phyloP scores from a whole-genome alignment of 2,329 filamentous ascomycete genomes.

The Clonostachys byssicola region DNA sequence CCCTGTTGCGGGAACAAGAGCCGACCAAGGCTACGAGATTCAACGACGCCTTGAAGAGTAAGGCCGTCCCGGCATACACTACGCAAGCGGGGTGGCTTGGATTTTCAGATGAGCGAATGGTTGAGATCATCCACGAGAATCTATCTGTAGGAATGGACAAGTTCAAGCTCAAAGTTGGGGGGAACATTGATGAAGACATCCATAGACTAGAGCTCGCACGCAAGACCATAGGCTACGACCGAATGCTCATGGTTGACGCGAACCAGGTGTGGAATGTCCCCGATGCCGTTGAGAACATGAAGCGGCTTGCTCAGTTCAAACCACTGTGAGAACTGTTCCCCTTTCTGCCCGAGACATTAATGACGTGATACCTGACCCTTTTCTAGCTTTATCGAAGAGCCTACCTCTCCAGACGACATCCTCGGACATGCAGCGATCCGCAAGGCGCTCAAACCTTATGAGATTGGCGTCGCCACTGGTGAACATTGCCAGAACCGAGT shows the following conservation, averaged over 20 bases:
- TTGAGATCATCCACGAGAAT: conserved; percentile 67
- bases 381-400: conserved; percentile 97
- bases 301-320: conserved; percentile 74
- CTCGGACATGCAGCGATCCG: conserved; percentile 83
- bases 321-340: too few species aligned
- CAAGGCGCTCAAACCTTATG: conserved; percentile 69
- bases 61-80: conserved; percentile 85
- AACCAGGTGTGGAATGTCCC: conserved; percentile 93
- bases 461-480: conserved; percentile 82
- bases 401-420: conserved; percentile 85
- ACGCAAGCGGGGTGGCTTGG: conserved; percentile 91
- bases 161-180: conserved; percentile 90
- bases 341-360: too few species aligned
- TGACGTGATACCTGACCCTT: too few species aligned
- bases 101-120: conserved; percentile 85
- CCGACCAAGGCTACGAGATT: conserved; percentile 66
- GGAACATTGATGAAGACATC: conserved; percentile 66
- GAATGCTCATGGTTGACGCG: conserved; percentile 85
- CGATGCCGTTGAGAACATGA: conserved; percentile 85
- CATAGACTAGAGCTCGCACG: conserved; percentile 69
- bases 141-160: conserved; percentile 73
- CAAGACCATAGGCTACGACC: conserved; percentile 76
- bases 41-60: conserved; percentile 66
- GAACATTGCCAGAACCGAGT: conserved; percentile 96
- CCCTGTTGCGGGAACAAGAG: conserved; percentile 63